Evolutionary conservation across 164 flowering plant genomes (phyloP).

Genomic region (Vitis cinerea): DNA sequence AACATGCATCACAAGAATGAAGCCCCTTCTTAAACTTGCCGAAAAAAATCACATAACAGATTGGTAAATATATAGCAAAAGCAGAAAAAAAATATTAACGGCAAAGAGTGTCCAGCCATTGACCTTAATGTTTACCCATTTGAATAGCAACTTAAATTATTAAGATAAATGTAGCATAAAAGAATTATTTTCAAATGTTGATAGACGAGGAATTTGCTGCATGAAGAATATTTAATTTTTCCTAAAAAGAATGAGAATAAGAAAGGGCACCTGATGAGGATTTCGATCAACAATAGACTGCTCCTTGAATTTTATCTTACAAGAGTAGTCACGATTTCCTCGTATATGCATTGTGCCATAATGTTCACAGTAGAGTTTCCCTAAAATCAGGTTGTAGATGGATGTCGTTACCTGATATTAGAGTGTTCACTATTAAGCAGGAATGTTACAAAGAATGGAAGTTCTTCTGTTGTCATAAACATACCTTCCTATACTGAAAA

Average conservation of each 20-base stretch:
- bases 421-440: slow-evolving; percentile 9
- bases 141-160: slow-evolving; percentile 1
- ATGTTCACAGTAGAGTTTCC: slow-evolving; percentile 60
- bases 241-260: not conserved
- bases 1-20: no score
- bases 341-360: slow-evolving; percentile 59
- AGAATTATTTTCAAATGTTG: no score
- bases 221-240: not conserved
- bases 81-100: no score
- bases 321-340: slow-evolving; percentile 48
- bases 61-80: no score
- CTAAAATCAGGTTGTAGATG: slow-evolving; percentile 60
- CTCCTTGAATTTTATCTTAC: slow-evolving; percentile 61
- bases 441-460: slow-evolving; percentile 1
- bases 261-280: slow-evolving; percentile 53
- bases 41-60: no score
- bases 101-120: no score
- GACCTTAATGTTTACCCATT: no score
- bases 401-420: slow-evolving; percentile 52
- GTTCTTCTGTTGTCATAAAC: not conserved
- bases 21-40: no score
- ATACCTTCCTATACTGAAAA: slow-evolving; percentile 61
- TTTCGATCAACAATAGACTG: slow-evolving; percentile 59
- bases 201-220: not conserved
- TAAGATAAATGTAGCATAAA: not conserved